Conservation (phyloP, 257 asterid genomes). For the Echium plantagineum region DNA sequence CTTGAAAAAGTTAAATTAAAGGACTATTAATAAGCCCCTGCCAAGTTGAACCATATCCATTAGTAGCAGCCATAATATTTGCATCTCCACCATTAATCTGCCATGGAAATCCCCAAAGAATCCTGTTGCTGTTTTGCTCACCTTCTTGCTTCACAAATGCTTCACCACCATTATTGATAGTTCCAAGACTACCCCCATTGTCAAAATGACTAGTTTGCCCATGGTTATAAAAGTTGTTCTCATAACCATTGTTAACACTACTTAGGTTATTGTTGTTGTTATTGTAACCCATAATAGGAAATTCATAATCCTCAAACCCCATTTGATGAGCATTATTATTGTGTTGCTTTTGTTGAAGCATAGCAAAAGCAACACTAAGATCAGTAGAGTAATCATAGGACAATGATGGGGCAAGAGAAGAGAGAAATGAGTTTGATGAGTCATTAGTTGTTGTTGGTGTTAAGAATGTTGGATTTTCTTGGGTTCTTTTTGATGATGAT, state of each 20-base stretch:
- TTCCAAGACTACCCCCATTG: conserved; percentile 23
- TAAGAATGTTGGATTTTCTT: conserved; percentile 32
- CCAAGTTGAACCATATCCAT: conserved; percentile 53
- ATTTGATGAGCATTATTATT: conserved; percentile 22
- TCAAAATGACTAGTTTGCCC: conserved; percentile 11
- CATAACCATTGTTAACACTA: conserved; percentile 20
- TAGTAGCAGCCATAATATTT: conserved; percentile 20
- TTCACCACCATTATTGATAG: conserved; percentile 8
- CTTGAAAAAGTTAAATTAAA: conserved; percentile 33
- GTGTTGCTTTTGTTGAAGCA: conserved; percentile 42
- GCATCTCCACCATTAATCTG: conserved; percentile 24
- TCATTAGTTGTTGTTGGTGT: background rate
- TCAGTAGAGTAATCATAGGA: conserved; percentile 41
- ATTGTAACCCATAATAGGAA: conserved; percentile 27
- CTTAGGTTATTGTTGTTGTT: background rate
- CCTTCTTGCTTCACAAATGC: conserved; percentile 54
- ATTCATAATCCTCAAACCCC: conserved; percentile 18
- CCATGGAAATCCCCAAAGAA: conserved; percentile 81
- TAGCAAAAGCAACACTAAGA: conserved; percentile 48
- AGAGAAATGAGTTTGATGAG: conserved; percentile 18
- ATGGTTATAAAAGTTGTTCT: conserved; percentile 11
- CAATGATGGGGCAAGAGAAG: conserved; percentile 3
- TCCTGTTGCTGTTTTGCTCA: conserved; percentile 27
- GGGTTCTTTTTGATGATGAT: conserved; percentile 35
- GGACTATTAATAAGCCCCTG: conserved; percentile 82